Percentiles rank a stretch among this genome's conserved stretches.
Conservation (phyloP, 306 rosid genomes). For the Arachis stenosperma region DNA sequence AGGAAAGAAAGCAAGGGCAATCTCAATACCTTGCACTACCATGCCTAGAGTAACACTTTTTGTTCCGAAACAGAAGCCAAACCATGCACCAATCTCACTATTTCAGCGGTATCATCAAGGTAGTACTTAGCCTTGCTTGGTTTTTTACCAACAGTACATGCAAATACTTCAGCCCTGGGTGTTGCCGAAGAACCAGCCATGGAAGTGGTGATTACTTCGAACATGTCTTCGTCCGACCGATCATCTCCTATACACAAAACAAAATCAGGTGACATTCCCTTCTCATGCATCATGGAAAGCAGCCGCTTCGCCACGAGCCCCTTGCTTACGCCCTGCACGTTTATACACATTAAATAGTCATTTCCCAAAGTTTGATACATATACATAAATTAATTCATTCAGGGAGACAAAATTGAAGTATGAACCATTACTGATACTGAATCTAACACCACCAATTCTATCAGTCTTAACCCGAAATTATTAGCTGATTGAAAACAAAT, state of each 20-base stretch:
- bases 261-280: constrained; percentile 59
- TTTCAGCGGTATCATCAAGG: constrained; percentile 67
- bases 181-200: constrained; percentile 56
- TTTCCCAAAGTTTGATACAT: neutral
- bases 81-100: constrained; percentile 63
- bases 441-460: no score
- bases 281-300: constrained; percentile 61
- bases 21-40: constrained; percentile 26
- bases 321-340: constrained; percentile 69
- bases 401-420: no score
- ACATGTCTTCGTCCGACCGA: constrained; percentile 83
- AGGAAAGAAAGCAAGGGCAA: constrained; percentile 10
- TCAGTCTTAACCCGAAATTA: neutral
- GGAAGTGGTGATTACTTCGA: constrained; percentile 64
- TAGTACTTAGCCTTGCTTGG: constrained; percentile 78
- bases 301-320: constrained; percentile 70
- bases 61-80: constrained; percentile 63
- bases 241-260: constrained; percentile 79
- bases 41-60: constrained; percentile 34
- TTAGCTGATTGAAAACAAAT: no score
- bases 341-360: neutral
- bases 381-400: no score
- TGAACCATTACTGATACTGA: no score
- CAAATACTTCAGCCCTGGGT: constrained; percentile 66
- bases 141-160: constrained; percentile 64